Evolutionary conservation across 2,329 filamentous ascomycete genomes (phyloP).

Genomic region (Xylaria sp.): DNA sequence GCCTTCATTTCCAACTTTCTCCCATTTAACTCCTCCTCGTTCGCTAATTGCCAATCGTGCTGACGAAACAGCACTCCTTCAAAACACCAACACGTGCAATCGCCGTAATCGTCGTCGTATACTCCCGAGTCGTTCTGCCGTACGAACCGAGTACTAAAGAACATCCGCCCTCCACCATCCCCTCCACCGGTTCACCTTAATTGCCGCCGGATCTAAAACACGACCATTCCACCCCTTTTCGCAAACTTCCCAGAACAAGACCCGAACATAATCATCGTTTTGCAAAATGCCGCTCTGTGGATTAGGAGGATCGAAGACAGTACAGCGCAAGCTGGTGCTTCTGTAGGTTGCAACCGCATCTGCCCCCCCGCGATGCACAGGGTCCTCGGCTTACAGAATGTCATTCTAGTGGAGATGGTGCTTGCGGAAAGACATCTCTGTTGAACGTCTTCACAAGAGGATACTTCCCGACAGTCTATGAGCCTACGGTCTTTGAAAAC

Average conservation of each 20-base stretch:
- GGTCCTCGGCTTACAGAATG: slow-evolving; percentile 33
- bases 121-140: background rate
- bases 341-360: slow-evolving; percentile 68
- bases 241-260: background rate
- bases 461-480: slow-evolving; percentile 98
- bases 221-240: slow-evolving; percentile 13
- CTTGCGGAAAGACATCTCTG: slow-evolving; percentile 95
- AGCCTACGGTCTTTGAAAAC: slow-evolving; percentile 98
- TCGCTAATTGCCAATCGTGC: slow-evolving; percentile 17
- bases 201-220: slow-evolving; percentile 2
- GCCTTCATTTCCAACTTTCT: slow-evolving; percentile 37
- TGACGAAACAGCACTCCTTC: background rate
- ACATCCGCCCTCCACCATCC: background rate
- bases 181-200: slow-evolving; percentile 1
- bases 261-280: background rate
- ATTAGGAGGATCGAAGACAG: slow-evolving; percentile 75
- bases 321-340: slow-evolving; percentile 95
- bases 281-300: slow-evolving; percentile 64
- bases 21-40: slow-evolving; percentile 9
- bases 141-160: background rate
- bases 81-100: slow-evolving; percentile 3
- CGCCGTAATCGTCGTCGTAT: slow-evolving; percentile 3
- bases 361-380: slow-evolving; percentile 34
- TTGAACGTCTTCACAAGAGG: slow-evolving; percentile 99
- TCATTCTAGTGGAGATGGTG: slow-evolving; percentile 82